Evolutionary conservation across 176 grass and related monocot species (phyloP), one percentile per base, ranked within the genome.

Genomic region (Calamus simplicifolius): DNA sequence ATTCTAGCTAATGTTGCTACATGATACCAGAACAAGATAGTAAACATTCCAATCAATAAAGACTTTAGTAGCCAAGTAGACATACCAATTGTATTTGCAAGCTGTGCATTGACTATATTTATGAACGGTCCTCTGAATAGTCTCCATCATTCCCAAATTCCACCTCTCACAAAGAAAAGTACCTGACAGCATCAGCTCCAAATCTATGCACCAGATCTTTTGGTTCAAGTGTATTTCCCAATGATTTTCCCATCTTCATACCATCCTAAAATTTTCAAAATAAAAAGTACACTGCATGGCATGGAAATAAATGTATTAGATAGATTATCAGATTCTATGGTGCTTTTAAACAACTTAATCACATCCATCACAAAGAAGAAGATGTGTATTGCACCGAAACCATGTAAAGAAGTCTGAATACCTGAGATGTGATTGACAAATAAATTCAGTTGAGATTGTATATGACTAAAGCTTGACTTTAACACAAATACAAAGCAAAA

Each of bases 221-320:
- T 19, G 91, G 91, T 73, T 96, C 91, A 68, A 96, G 83, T 58
- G 86, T 96, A 75, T 96, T 96, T 62, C 91, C 91, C 66, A 96
- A 65, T 68, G 91, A 96, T 79, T 96, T 96, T 18, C 91, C 91
- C 92, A 96, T 96, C 65, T 96, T 96, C 91, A 85, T 77, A 69
- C 91, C 91, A 84, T 90, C 91, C 91, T 96, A 83, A 68, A 77
- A 82, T 82, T 84, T 89, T 77, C 58, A 89, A 76, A 77, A 89
- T 61, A 81, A 71, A 78, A 82, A 57, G 4, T 23, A 23, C n/a
- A 51, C 51, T 76, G 31, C 75, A 70, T 85, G 75, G 89, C 82
- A 64, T 75, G 58, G 64, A 71, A 81, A 29, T 68, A 28, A 50
- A 30, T 69, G 29, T 59, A 71, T 65, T 67, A 79, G 70, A 75